Evolutionary conservation across 1,139 yeast genomes (phyloP).

Genomic region (Blastobotrys niveus): DNA sequence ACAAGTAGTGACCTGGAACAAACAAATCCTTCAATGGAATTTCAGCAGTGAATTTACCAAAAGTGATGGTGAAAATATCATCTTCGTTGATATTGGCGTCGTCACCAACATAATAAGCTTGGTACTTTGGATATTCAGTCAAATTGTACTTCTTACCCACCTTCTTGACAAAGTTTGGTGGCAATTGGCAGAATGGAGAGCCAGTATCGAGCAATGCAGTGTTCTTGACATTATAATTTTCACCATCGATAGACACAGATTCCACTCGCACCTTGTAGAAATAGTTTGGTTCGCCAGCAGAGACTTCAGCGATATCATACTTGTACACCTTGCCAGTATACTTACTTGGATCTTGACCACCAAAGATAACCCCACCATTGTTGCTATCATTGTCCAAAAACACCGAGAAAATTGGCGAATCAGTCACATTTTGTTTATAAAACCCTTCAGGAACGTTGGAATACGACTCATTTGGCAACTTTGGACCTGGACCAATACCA

Average conservation of each 20-base stretch:
- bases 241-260: conserved; percentile 22
- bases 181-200: conserved; percentile 32
- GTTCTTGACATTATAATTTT: conserved; percentile 34
- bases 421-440: conserved; percentile 47
- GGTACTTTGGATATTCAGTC: conserved; percentile 25
- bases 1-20: conserved; percentile 33
- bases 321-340: conserved; percentile 31
- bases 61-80: conserved; percentile 23
- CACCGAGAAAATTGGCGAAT: conserved; percentile 51
- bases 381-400: conserved; percentile 31
- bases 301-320: conserved; percentile 21
- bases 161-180: conserved; percentile 29
- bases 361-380: conserved; percentile 49
- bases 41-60: conserved; percentile 27
- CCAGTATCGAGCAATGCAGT: conserved; percentile 47
- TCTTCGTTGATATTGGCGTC: conserved; percentile 12
- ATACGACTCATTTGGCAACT: conserved; percentile 33
- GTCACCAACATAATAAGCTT: conserved; percentile 26
- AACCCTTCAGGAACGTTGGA: conserved; percentile 58
- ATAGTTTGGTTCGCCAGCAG: conserved; percentile 15
- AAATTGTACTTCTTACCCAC: conserved; percentile 26
- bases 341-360: conserved; percentile 52
- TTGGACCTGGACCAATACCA: conserved; percentile 34
- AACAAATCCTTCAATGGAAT: conserved; percentile 28
- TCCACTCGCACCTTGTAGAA: conserved; percentile 27